These are phyloP conservation scores for Hebeloma cylindrosporum DNA, from an alignment of 768 basidiomycete genomes.

Conservation along the genomic window DNA sequence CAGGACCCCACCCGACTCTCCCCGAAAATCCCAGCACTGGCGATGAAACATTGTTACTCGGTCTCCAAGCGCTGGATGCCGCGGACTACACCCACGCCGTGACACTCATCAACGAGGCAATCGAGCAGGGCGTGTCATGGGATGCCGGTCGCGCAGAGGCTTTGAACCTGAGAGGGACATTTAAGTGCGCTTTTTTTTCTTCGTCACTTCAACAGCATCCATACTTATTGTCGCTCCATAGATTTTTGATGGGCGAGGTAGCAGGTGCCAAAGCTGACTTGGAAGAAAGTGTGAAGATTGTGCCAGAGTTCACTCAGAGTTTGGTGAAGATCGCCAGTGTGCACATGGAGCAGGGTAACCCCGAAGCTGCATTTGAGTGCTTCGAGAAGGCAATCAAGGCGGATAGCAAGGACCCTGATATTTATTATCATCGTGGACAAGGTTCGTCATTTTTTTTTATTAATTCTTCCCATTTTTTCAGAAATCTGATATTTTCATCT, in stretches of 20 bases:
- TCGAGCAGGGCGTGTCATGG: conserved; percentile 84
- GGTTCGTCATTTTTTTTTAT: conserved; percentile 43
- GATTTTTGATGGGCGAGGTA: conserved; percentile 88
- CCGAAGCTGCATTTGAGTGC: conserved; percentile 79
- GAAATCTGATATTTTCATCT: conserved; percentile 1
- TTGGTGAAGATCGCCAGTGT: conserved; percentile 97
- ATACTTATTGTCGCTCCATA: conserved; percentile 29
- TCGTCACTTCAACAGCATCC: neutral
- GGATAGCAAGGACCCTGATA: conserved; percentile 86
- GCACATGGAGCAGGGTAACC: conserved; percentile 92
- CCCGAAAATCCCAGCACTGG: conserved; percentile 77
- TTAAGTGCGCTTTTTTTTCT: conserved; percentile 64
- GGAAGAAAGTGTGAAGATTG: conserved; percentile 67
- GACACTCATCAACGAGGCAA: conserved; percentile 76
- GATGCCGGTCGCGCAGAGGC: conserved; percentile 80
- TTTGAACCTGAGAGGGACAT: conserved; percentile 90
- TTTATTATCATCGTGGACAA: conserved; percentile 98
- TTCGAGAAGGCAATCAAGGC: conserved; percentile 88
- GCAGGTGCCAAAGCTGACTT: conserved; percentile 82
- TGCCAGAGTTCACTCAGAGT: conserved; percentile 76
- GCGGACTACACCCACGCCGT: conserved; percentile 83
- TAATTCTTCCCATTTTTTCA: neutral
- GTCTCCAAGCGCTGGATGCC: conserved; percentile 81
- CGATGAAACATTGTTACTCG: conserved; percentile 79
- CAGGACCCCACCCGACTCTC: conserved; percentile 67